phyloP scores from a whole-genome alignment of 495 filamentous ascomycete genomes.

The Talaromyces liani region DNA sequence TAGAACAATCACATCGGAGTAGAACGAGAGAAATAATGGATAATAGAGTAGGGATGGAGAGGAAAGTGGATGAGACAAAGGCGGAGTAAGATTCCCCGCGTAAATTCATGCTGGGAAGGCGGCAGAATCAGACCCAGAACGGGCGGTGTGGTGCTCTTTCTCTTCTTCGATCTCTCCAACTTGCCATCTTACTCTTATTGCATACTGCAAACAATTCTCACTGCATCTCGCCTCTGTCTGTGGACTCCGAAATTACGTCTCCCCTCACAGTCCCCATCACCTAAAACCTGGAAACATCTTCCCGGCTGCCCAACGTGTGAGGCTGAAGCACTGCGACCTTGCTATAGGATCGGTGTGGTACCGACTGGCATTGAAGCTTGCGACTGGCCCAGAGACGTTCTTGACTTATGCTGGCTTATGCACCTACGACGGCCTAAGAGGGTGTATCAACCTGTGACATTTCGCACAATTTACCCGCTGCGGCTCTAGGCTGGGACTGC shows the following conservation, averaged over 20 bases:
- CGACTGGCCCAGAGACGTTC: conserved; percentile 12
- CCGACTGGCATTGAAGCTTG: conserved; percentile 17
- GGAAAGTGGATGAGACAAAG: neutral
- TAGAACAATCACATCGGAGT: neutral
- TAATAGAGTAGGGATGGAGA: neutral
- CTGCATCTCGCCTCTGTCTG: neutral
- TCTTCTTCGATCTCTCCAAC: neutral
- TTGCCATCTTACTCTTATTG: neutral
- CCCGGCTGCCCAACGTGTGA: conserved; percentile 33
- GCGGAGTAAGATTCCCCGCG: neutral
- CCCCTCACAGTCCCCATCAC: neutral
- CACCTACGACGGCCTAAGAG: conserved; percentile 13
- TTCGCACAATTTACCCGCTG: conserved; percentile 13
- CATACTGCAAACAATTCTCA: neutral
- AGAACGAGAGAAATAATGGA: neutral
- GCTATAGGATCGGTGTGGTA: neutral
- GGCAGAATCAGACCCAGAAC: neutral
- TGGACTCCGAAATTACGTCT: neutral
- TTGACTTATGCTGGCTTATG: conserved; percentile 11
- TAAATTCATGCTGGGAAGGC: neutral
- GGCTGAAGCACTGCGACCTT: conserved; percentile 25
- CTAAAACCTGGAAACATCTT: neutral
- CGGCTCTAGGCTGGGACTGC: conserved; percentile 15
- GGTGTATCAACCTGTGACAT: conserved; percentile 22
- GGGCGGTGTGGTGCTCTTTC: neutral